phyloP scores from a whole-genome alignment of 1,284 basidiomycete genomes.

The Hypsizygus ulmarius region DNA sequence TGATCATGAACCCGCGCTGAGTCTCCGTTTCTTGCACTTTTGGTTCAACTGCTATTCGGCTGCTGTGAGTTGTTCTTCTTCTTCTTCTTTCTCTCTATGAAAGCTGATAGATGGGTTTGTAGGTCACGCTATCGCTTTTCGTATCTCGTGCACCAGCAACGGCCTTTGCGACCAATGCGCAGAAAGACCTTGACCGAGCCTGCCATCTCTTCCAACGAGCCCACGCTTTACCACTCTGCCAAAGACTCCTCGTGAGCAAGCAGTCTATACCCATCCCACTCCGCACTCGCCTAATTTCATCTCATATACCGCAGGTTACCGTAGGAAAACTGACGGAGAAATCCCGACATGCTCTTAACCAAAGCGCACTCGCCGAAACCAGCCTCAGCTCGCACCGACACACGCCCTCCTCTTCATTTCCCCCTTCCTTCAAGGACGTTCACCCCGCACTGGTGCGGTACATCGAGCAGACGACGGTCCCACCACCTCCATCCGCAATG shows the following conservation, averaged over 20 bases:
- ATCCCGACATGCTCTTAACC: slow-evolving; percentile 38
- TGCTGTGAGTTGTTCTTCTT: slow-evolving; percentile 47
- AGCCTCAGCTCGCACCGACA: slow-evolving; percentile 13
- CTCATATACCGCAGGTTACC: slow-evolving; percentile 36
- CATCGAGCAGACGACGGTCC: slow-evolving; percentile 28
- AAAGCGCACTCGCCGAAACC: slow-evolving; percentile 16
- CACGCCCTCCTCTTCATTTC: slow-evolving; percentile 19
- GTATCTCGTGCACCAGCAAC: slow-evolving; percentile 52
- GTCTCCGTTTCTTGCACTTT: slow-evolving; percentile 70
- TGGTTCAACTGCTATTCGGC: slow-evolving; percentile 80
- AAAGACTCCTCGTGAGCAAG: slow-evolving; percentile 46
- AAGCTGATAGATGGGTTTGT: neutral
- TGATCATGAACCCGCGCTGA: slow-evolving; percentile 58
- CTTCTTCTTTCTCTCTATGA: neutral
- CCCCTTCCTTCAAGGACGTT: slow-evolving; percentile 31
- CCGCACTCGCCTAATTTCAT: slow-evolving; percentile 1
- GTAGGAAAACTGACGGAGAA: slow-evolving; percentile 49
- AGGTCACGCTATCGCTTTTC: slow-evolving; percentile 66
- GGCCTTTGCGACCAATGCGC: slow-evolving; percentile 49
- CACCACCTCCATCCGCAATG: slow-evolving; percentile 4
- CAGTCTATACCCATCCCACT: neutral
- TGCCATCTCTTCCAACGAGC: slow-evolving; percentile 46
- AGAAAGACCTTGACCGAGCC: slow-evolving; percentile 48
- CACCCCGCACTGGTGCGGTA: slow-evolving; percentile 33
- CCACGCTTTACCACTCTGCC: slow-evolving; percentile 44